Evolutionary conservation across 2,329 filamentous ascomycete species (phyloP), one percentile per base, ranked within the genome.

Genomic region (Cytospora chrysosperma): DNA sequence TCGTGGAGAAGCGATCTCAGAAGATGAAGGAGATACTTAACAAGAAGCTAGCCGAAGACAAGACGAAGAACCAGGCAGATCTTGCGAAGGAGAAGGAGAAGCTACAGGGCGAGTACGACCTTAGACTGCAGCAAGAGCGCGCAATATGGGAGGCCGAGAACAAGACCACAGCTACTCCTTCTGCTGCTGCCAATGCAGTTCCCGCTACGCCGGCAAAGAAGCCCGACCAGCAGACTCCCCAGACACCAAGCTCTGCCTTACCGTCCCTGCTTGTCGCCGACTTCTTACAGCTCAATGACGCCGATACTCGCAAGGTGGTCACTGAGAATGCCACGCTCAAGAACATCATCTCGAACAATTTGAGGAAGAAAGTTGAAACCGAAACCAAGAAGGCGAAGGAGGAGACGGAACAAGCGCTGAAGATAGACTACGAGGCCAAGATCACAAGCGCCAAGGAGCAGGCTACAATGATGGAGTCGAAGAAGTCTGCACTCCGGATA

Each of bases 401-500:
- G 1, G 85, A 87, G 68, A 74, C 78, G 5, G 82, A 86, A 68
- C 76, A 76, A 30, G 69, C 74, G 5, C 62, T 80, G 40, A 81
- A 80, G 72, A 65, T 71, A 12, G 81, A 86, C 63, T 81, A 77
- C 60, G 84, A 87, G 56, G 76, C 79, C 49, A 87, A 85, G 75
- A 76, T 85, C 26, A 69, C 72, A 15, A 79, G 81, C 57, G 85
- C 83, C 13, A 79, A 81, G 60, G 84, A 88, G 66, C 83, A 89
- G 73, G 89, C 88, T 3, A 85, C 89, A 58, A 83, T 89, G 66
- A 84, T 95, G 77, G 87, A 88, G 52, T 85, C 88, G 40, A 93
- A 93, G 78, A 92, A 91, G 74, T 85, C 85, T 60, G 85, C 85
- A 2, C 79, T 91, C 56, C 90, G 90, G 68, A 82, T 94, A 67